These are phyloP conservation scores for Effrenium voratum DNA, from an alignment of 73 alveolate species.

Conservation along the genomic window DNA sequence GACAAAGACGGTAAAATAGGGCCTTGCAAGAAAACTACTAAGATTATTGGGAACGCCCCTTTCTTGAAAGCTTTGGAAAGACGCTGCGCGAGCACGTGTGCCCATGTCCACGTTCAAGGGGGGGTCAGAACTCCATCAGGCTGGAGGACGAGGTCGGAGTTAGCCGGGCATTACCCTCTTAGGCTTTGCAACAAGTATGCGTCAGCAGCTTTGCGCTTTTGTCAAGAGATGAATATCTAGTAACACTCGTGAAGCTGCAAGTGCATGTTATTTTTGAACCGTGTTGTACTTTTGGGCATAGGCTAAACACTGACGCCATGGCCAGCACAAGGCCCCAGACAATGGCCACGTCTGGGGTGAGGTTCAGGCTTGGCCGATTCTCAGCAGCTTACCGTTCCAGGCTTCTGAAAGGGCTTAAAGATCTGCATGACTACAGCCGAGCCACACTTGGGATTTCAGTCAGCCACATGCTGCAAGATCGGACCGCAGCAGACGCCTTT, in stretches of 20 bases:
- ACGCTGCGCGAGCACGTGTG: background rate
- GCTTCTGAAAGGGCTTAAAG: background rate
- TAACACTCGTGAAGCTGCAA: too few relatives aligned
- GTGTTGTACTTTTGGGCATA: background rate
- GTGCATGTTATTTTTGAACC: background rate
- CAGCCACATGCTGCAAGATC: background rate
- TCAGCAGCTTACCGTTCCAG: background rate
- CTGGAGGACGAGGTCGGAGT: background rate
- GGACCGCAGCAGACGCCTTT: background rate
- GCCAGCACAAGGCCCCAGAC: too few relatives aligned
- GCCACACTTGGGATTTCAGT: background rate
- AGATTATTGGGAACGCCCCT: background rate
- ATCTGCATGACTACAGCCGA: background rate
- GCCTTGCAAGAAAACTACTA: slow-evolving; percentile 7
- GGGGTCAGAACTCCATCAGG: background rate
- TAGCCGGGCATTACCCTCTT: background rate
- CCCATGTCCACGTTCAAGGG: slow-evolving; percentile 12
- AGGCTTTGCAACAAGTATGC: background rate
- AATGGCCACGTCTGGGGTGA: background rate
- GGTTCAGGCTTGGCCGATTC: background rate
- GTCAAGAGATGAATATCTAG: too few relatives aligned
- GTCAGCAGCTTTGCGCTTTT: background rate
- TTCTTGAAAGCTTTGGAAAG: background rate
- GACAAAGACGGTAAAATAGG: background rate
- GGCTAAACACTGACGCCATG: too few relatives aligned